Conservation (phyloP, 345 rosid species). For the Populus pruinosa region DNA sequence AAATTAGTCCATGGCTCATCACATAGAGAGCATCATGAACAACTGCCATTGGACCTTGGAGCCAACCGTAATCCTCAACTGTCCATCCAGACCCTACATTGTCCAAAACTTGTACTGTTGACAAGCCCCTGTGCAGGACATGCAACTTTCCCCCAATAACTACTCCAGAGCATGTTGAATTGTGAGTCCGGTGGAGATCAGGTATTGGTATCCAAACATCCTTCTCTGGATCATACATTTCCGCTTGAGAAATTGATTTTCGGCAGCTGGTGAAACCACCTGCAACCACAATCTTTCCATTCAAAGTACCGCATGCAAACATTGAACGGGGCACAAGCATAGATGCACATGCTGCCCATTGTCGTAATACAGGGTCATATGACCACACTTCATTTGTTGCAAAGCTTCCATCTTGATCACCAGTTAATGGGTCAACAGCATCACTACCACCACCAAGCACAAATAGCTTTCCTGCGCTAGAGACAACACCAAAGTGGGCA, state of each 20-base stretch:
- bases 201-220: slow-evolving; percentile 78
- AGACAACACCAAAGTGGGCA: slow-evolving; percentile 78
- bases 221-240: slow-evolving; percentile 81
- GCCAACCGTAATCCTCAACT: slow-evolving; percentile 75
- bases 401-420: slow-evolving; percentile 93
- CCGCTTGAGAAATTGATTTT: slow-evolving; percentile 85
- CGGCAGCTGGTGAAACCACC: slow-evolving; percentile 93
- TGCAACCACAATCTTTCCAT: slow-evolving; percentile 84
- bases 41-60: slow-evolving; percentile 88
- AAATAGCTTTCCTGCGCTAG: slow-evolving; percentile 60
- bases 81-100: slow-evolving; percentile 58
- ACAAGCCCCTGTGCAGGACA: slow-evolving; percentile 81
- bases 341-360: slow-evolving; percentile 62
- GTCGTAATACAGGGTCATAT: slow-evolving; percentile 68
- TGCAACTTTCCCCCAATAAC: slow-evolving; percentile 69
- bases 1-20: slow-evolving; percentile 64
- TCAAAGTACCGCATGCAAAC: slow-evolving; percentile 86
- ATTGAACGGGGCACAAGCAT: slow-evolving; percentile 95
- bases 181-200: slow-evolving; percentile 78
- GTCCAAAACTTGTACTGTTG: slow-evolving; percentile 81
- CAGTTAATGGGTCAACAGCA: slow-evolving; percentile 82
- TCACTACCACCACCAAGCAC: slow-evolving; percentile 98
- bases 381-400: slow-evolving; percentile 94
- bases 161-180: slow-evolving; percentile 87
- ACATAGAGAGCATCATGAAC: slow-evolving; percentile 59